These are phyloP conservation scores for Ogataea trehaloabstinens DNA, from an alignment of 805 yeast genomes.

Conservation along the genomic window DNA sequence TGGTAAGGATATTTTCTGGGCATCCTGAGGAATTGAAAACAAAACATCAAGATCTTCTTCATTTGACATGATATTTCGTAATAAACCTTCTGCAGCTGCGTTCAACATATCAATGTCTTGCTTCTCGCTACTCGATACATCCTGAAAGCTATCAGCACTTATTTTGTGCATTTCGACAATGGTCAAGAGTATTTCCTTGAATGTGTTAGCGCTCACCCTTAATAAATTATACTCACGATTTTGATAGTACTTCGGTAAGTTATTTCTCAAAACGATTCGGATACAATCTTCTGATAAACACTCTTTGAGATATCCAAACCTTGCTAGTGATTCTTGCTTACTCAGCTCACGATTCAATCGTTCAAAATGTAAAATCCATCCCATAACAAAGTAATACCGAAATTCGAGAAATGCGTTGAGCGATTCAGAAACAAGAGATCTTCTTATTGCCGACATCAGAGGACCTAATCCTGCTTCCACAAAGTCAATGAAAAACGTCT, in stretches of 20 bases:
- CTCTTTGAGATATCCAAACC: slow-evolving; percentile 30
- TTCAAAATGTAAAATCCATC: slow-evolving; percentile 79
- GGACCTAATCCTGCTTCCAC: slow-evolving; percentile 75
- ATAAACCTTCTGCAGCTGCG: slow-evolving; percentile 36
- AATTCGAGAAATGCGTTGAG: slow-evolving; percentile 28
- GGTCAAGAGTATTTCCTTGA: slow-evolving; percentile 58
- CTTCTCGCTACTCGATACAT: slow-evolving; percentile 41
- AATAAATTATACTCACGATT: slow-evolving; percentile 55
- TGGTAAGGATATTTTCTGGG: slow-evolving; percentile 60
- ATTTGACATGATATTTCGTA: slow-evolving; percentile 65
- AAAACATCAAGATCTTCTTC: slow-evolving; percentile 57
- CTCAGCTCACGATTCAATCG: slow-evolving; percentile 35
- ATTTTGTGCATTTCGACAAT: slow-evolving; percentile 34
- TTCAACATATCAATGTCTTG: slow-evolving; percentile 37
- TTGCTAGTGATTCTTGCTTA: slow-evolving; percentile 30
- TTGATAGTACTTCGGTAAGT: slow-evolving; percentile 38
- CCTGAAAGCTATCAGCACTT: slow-evolving; percentile 40
- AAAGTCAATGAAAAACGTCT: slow-evolving; percentile 53
- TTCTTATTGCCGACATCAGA: slow-evolving; percentile 51
- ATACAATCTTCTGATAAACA: slow-evolving; percentile 63
- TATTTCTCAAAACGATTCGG: slow-evolving; percentile 41
- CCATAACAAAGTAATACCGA: slow-evolving; percentile 56
- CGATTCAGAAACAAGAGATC: slow-evolving; percentile 16
- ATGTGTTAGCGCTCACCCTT: slow-evolving; percentile 67
- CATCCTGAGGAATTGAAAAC: slow-evolving; percentile 58